Base-by-base conservation (phyloP, 2,329 filamentous ascomycete genomes). In the Fusarium illudens region DNA sequence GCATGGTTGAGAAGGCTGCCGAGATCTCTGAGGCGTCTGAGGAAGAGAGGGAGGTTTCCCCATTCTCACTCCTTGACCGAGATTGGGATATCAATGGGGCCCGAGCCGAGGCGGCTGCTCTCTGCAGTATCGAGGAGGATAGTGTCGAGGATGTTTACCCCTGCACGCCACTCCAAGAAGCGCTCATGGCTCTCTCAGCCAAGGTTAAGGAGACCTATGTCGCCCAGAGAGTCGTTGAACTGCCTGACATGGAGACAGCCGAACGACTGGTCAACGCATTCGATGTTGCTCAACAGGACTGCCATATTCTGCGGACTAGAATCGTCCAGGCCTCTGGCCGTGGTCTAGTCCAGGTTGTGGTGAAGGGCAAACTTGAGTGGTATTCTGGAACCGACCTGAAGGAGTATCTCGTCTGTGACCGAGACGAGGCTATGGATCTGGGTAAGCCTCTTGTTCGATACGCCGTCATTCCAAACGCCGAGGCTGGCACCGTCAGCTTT, bases 81-180 rank as follows among this genome's bases (percentile, higher is more conserved):
- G 69, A 72, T 7, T 82, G 81, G 78, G 64, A 72, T 0, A 61
- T 71, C 12, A 71, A 78, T 15, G 65, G 70, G 3, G 81, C 81
- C 2, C 72, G 76, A 15, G 56, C 61, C 0, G 81, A 83, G 13
- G 79, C 79, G 10, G 79, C 81, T 6, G 69, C 65, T n/a, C 74
- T 82, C 7, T 85, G 84, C 62, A 75, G 69, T 4, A 69, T 83
- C 10, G 72, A 75, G 2, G 59, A 73, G 7, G 64, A 73, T 2
- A 50, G 53, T 19, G 74, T 86, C 5, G 82, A 86, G 50, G 85
- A 88, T 60, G 73, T 85, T 0, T 88, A 86, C 56, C 85, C 85
- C 2, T 86, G 84, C 74, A 85, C 84, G 0, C 81, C 84, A 0
- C 76, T 86, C 1, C 86, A 88, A 62, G 84, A 86, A 70, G 84